These are phyloP conservation scores for Blastobotrys ciferrii DNA, from an alignment of 1,139 yeast species.

Conservation along the genomic window DNA sequence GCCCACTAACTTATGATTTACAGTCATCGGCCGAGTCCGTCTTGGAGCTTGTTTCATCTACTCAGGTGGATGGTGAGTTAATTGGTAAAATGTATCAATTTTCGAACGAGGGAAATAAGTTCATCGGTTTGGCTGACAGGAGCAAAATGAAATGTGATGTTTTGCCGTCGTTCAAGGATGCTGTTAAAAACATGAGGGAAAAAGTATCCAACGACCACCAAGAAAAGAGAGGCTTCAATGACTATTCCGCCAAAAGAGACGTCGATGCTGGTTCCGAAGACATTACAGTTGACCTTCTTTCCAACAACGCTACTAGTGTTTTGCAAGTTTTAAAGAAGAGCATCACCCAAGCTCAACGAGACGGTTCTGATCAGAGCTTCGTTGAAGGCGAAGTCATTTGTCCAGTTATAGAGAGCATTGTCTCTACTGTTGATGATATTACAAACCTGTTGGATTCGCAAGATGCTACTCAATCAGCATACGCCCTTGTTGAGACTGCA, in stretches of 20 bases:
- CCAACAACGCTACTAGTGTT: neutral
- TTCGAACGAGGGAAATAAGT: neutral
- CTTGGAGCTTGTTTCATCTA: neutral
- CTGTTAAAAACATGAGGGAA: neutral
- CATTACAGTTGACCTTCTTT: neutral
- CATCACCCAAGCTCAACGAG: neutral
- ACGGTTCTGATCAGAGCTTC: neutral
- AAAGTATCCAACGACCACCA: neutral
- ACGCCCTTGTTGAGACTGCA: no score
- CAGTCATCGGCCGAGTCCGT: neutral
- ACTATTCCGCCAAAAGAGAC: neutral
- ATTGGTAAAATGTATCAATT: slow-evolving; percentile 3
- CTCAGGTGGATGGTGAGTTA: neutral
- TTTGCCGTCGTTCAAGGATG: neutral
- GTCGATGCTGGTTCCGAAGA: no score
- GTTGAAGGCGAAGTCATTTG: neutral
- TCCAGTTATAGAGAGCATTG: slow-evolving; percentile 1
- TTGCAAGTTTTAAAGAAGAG: neutral
- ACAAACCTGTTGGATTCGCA: neutral
- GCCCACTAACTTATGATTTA: slow-evolving; percentile 1
- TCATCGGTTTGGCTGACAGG: neutral
- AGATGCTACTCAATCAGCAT: no score
- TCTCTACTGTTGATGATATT: slow-evolving; percentile 1
- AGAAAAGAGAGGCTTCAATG: neutral
- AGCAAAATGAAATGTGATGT: neutral